Base-by-base conservation (phyloP, 228 moss, liverwort and hornwort genomes). In the Sphagnum magellanicum region DNA sequence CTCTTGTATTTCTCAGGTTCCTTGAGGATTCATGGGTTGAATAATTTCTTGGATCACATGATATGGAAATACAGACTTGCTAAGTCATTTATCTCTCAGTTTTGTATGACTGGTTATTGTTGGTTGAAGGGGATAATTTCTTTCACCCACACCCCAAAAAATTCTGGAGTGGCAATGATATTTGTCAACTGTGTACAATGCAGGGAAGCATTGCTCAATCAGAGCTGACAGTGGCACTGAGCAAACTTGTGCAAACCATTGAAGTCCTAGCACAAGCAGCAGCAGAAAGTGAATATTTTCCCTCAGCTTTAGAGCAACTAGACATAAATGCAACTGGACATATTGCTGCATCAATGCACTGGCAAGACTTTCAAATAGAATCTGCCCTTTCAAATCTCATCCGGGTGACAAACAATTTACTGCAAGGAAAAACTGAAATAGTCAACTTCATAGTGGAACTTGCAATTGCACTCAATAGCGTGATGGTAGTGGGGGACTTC, bases 241-340 rank as follows among this genome's bases (percentile, higher is more conserved):
- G 84, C 50, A 90, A 80, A 67, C 71, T 92, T 10, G 75, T 90
- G 8, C 80, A 73, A 51, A 71, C 79, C 52, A 81, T 81, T 16
- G 95, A 89, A 74, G 83, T 87, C 70, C 68, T 95, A 55, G 87
- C 85, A 14, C 88, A 86, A 70, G 82, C 87, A 16, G 82, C 87
- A 70, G 92, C 81, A 57, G 92, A 80, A 61, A 79, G 81, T 10
- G 87, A 84, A 50, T 85, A 78, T 69, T 70, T 71, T 8, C 72
- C 75, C 12, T 72, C 76, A 8, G 72, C 71, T 50, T 65, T 11
- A 7, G 14, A 63, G 49, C 69, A 16, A n/a, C 8, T 70, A 4
- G 70, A 76, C 51, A 13, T 16, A 9, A 50, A 55, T 12, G 55
- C 3, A 55, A 66, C 60, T 7, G 55, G 65, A 57, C 77, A 78